phyloP scores from a whole-genome alignment of 2,329 filamentous ascomycete species.

The Akanthomyces dipterigenus region DNA sequence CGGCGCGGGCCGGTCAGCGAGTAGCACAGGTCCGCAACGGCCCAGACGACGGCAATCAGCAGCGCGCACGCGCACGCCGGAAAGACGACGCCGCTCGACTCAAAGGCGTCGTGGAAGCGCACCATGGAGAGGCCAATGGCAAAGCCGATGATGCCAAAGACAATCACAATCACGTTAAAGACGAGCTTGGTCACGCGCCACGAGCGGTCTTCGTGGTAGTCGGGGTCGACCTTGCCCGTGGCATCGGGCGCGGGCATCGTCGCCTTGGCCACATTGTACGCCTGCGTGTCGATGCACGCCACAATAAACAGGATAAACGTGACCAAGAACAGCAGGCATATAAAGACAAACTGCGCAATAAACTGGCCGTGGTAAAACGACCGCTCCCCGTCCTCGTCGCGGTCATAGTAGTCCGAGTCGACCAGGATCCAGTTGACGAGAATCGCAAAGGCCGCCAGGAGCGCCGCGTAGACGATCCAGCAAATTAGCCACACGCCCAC shows the following conservation, averaged over 20 bases:
- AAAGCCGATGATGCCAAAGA: constrained; percentile 22
- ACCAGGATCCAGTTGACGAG: background rate
- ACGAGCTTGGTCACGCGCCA: constrained; percentile 26
- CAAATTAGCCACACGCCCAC: constrained; percentile 2
- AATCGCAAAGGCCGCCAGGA: background rate
- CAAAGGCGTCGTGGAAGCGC: background rate
- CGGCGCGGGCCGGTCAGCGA: constrained; percentile 26
- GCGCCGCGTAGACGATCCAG: constrained; percentile 2
- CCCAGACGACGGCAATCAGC: constrained; percentile 30
- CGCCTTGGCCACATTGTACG: background rate
- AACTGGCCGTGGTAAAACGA: background rate
- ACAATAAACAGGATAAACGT: background rate
- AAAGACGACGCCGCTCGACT: background rate
- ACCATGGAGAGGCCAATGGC: constrained; percentile 22
- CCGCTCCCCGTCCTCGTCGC: background rate
- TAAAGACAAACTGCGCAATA: background rate
- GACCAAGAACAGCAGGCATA: background rate
- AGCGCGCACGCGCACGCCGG: constrained; percentile 1
- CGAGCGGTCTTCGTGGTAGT: background rate
- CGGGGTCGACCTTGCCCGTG: background rate
- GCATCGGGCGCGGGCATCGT: background rate
- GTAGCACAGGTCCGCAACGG: constrained; percentile 27
- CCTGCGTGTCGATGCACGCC: background rate
- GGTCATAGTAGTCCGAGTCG: background rate
- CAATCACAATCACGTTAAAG: constrained; percentile 22